Percentiles rank a stretch among this genome's conserved stretches.
Conservation (phyloP, 2,329 filamentous ascomycete genomes). For the Podosphaera fusca region DNA sequence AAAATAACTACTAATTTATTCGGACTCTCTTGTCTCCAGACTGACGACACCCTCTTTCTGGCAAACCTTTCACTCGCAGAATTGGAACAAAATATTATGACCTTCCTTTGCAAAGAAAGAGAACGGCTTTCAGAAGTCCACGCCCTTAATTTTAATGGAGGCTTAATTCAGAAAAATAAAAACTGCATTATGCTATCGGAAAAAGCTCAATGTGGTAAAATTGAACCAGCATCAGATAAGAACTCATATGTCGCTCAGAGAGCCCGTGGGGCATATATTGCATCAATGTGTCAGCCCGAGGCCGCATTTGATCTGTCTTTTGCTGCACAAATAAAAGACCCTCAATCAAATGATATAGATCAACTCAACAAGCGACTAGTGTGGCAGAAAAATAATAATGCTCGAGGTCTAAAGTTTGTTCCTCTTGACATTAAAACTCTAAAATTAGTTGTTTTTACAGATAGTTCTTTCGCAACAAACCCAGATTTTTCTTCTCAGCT, state of each 20-base stretch:
- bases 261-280: too few relatives aligned
- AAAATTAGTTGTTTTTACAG: not conserved
- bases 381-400: not conserved
- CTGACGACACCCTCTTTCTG: not conserved
- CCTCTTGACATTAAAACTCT: not conserved
- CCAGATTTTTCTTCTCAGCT: not conserved
- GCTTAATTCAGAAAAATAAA: too few relatives aligned
- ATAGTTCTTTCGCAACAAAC: not conserved
- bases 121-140: not conserved
- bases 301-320: too few relatives aligned
- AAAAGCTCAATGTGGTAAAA: too few relatives aligned
- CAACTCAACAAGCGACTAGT: not conserved
- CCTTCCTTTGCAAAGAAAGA: not conserved
- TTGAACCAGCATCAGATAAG: too few relatives aligned
- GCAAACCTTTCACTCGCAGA: not conserved
- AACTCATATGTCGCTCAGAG: too few relatives aligned
- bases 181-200: too few relatives aligned
- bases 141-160: too few relatives aligned
- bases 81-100: not conserved
- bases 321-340: too few relatives aligned
- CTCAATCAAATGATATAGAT: too few relatives aligned
- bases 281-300: too few relatives aligned
- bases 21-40: not conserved
- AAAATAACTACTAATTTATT: not conserved
- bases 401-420: not conserved